Percentiles rank a stretch among this genome's conserved stretches.
These are phyloP conservation scores for Aphanocladium album DNA, from an alignment of 2,329 filamentous ascomycete species.

Conservation along the genomic window DNA sequence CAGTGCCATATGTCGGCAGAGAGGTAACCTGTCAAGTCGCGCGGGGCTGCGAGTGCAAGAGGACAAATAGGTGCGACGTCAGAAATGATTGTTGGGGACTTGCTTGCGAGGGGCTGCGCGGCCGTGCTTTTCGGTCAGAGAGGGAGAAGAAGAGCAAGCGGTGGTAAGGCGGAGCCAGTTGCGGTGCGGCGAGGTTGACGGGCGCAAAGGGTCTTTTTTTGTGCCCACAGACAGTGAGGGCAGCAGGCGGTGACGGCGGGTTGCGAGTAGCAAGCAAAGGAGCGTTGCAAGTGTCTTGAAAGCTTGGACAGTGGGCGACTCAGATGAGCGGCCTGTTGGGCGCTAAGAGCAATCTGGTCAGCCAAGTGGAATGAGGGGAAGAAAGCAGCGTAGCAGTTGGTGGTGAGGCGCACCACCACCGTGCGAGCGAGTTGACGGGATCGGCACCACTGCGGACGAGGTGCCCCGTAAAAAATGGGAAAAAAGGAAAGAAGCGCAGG, in stretches of 20 bases:
- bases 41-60: not conserved
- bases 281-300: conserved; percentile 6
- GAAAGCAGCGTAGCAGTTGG: conserved; percentile 2
- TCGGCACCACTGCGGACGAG: conserved; percentile 6
- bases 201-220: conserved; percentile 12
- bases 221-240: not conserved
- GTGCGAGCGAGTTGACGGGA: not conserved
- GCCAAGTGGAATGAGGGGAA: conserved; percentile 13
- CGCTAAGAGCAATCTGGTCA: conserved; percentile 15
- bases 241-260: conserved; percentile 20
- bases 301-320: conserved; percentile 3
- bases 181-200: conserved; percentile 5
- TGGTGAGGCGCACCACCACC: conserved; percentile 1
- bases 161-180: conserved; percentile 2
- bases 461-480: conserved; percentile 6
- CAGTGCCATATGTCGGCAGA: conserved; percentile 7
- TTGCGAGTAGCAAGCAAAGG: conserved; percentile 3
- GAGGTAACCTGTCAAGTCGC: conserved; percentile 2
- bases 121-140: conserved; percentile 4
- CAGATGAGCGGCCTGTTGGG: conserved; percentile 8
- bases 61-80: conserved; percentile 2
- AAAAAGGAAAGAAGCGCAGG: conserved; percentile 2
- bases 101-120: conserved; percentile 7
- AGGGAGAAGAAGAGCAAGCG: not conserved
- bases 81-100: conserved; percentile 1